phyloP scores from a whole-genome alignment of 305 asterid species.

The Rubia tinctorum region DNA sequence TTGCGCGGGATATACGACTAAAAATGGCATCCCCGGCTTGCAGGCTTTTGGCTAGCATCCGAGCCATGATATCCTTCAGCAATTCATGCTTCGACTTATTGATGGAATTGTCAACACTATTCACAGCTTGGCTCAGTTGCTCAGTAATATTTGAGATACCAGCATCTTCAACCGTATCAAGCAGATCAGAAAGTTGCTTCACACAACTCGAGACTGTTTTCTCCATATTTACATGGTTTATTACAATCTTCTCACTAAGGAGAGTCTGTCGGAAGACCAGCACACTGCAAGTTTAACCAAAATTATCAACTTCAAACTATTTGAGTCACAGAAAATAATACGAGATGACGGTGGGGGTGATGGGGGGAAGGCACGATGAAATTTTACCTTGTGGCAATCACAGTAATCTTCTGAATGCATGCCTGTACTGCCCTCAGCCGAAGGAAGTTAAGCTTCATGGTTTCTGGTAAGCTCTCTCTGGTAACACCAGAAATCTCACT shows the following conservation, averaged over 20 bases:
- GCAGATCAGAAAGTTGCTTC: conserved; percentile 53
- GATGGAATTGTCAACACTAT: conserved; percentile 23
- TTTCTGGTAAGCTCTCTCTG: conserved; percentile 78
- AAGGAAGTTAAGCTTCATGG: conserved; percentile 68
- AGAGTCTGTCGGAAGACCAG: conserved; percentile 80
- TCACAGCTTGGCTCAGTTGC: conserved; percentile 39
- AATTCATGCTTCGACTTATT: conserved; percentile 38
- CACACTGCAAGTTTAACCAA: conserved; percentile 47
- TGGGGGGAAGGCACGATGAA: not conserved
- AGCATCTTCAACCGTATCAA: conserved; percentile 56
- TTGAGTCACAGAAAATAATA: not conserved
- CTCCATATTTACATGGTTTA: conserved; percentile 54
- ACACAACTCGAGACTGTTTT: conserved; percentile 40
- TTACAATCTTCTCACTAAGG: conserved; percentile 46
- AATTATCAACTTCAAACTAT: not conserved
- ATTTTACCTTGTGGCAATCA: conserved; percentile 67
- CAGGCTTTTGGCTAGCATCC: conserved; percentile 79
- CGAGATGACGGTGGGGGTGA: too few species aligned
- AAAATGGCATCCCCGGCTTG: conserved; percentile 82
- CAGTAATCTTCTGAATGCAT: conserved; percentile 78
- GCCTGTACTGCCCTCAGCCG: conserved; percentile 75
- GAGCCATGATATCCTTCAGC: conserved; percentile 61
- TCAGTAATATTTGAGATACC: conserved; percentile 63
- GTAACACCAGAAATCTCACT: conserved; percentile 62
- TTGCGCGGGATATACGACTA: conserved; percentile 58